Conservation (phyloP, 768 basidiomycete genomes). For the Cystobasidiopsis lactophilus region DNA sequence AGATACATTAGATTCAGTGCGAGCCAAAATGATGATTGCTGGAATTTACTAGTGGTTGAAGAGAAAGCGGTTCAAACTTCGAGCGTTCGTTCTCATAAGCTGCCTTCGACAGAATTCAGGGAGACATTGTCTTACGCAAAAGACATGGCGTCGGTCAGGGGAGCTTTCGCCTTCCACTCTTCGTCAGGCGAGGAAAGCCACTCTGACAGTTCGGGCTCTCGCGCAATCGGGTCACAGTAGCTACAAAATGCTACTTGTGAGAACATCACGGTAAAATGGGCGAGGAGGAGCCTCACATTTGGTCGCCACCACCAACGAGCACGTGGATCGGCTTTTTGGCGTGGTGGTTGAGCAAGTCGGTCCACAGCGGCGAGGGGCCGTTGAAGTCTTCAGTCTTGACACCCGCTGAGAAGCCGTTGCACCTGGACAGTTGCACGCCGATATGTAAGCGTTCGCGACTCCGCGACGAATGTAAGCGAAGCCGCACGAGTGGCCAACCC, state of each 20-base stretch:
- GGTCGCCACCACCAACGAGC: conserved; percentile 54
- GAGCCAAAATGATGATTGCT: too few species aligned
- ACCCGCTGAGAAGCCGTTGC: conserved; percentile 34
- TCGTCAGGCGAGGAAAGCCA: conserved; percentile 49
- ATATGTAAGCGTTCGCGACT: background rate
- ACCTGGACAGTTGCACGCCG: background rate
- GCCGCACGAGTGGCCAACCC: conserved; percentile 67
- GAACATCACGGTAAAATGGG: background rate
- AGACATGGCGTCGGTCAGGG: conserved; percentile 48
- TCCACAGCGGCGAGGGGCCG: conserved; percentile 39
- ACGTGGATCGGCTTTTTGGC: conserved; percentile 58
- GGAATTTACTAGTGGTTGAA: conserved; percentile 8
- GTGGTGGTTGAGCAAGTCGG: conserved; percentile 70
- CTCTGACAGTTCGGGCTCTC: conserved; percentile 68
- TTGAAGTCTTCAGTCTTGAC: conserved; percentile 42
- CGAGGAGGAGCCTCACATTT: conserved; percentile 9
- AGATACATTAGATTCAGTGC: too few species aligned
- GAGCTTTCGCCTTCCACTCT: conserved; percentile 37
- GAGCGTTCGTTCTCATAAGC: too few species aligned
- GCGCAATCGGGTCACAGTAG: conserved; percentile 39
- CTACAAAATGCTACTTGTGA: background rate
- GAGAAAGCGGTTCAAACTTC: conserved; percentile 2
- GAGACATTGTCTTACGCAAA: conserved; percentile 46
- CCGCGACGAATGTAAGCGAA: background rate
- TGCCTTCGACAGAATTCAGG: conserved; percentile 5